Conservation (phyloP, 169 alveolate genomes). For the Babesia microti region DNA sequence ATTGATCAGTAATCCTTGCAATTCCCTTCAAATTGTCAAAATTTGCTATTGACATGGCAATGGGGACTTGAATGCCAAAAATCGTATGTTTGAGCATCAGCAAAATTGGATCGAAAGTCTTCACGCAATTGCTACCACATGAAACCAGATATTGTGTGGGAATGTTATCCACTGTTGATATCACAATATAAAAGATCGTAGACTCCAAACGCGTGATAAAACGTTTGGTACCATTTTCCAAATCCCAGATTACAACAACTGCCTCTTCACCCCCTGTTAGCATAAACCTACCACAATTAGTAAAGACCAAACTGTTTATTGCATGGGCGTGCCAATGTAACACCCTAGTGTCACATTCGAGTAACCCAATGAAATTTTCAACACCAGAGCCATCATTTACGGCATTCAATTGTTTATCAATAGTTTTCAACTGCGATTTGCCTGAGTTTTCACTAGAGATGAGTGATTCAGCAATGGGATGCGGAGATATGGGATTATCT, state of each 20-base stretch:
- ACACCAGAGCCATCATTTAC: constrained; percentile 3
- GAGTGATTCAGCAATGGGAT: no score
- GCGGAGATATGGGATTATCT: no score
- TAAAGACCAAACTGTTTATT: constrained; percentile 29
- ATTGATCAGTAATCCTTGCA: no score
- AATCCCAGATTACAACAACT: constrained; percentile 39
- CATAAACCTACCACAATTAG: constrained; percentile 11
- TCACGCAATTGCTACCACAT: constrained; percentile 19
- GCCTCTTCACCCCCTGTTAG: constrained; percentile 47
- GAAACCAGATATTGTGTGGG: constrained; percentile 8
- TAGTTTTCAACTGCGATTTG: no score
- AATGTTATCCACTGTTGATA: constrained; percentile 4
- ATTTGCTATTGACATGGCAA: no score
- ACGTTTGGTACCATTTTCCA: constrained; percentile 14
- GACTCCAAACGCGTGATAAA: constrained; percentile 35
- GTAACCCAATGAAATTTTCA: constrained; percentile 4
- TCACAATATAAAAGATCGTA: constrained; percentile 27
- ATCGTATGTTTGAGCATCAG: constrained; percentile 6
- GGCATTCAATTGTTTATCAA: constrained; percentile 1
- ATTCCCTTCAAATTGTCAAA: no score
- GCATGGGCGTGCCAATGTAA: constrained; percentile 45
- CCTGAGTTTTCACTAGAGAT: no score
- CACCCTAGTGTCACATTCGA: neutral
- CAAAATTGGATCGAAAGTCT: constrained; percentile 23
- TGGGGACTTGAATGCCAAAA: constrained; percentile 19